phyloP scores from a whole-genome alignment of 176 grass and related monocot genomes.

The Oryza meridionalis region DNA sequence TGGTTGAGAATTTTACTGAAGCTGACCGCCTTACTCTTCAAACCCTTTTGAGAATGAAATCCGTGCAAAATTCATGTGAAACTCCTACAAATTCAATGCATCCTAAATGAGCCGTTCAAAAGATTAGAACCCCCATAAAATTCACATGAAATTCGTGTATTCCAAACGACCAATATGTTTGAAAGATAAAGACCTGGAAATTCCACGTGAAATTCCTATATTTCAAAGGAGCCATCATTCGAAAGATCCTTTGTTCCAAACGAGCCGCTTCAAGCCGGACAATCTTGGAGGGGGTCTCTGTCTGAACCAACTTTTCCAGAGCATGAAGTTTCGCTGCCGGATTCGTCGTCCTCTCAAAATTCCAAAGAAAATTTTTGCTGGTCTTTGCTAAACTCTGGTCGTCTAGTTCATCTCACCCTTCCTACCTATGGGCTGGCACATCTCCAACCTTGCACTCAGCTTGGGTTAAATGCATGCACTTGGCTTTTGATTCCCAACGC shows the following conservation, averaged over 20 bases:
- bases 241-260: neutral
- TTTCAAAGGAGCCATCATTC: neutral
- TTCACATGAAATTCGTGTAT: too few relatives aligned
- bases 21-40: too few relatives aligned
- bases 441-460: neutral
- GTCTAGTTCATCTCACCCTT: neutral
- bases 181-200: neutral
- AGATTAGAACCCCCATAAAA: too few relatives aligned
- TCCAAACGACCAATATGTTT: too few relatives aligned
- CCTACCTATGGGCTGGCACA: neutral
- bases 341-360: neutral
- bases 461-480: constrained; percentile 36
- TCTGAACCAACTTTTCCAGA: neutral
- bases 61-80: too few relatives aligned
- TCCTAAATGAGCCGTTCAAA: too few relatives aligned
- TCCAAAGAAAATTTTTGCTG: neutral
- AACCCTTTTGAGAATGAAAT: too few relatives aligned
- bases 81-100: too few relatives aligned
- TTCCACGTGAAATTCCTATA: neutral
- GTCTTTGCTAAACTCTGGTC: too few relatives aligned
- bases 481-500: neutral
- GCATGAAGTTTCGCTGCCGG: neutral
- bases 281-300: neutral
- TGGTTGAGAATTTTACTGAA: neutral
- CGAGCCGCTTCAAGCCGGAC: too few relatives aligned